Percentiles rank a stretch among this genome's conserved stretches.
phyloP scores from a whole-genome alignment of 2,329 filamentous ascomycete genomes.

The Cladosporium sp. region DNA sequence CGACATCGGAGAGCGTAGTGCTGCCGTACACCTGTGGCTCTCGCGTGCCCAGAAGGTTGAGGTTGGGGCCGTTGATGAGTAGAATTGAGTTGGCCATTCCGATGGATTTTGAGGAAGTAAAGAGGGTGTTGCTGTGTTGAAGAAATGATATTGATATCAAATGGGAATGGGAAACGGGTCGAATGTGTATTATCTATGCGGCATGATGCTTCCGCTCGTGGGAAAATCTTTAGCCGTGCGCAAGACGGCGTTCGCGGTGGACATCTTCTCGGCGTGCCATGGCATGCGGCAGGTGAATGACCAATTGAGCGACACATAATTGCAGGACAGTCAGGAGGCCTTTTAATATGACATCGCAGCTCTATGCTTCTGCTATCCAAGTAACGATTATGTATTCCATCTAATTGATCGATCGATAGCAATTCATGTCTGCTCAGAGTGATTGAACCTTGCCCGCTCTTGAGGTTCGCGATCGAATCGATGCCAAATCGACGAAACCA shows the following conservation, averaged over 20 bases:
- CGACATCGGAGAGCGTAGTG: conserved; percentile 66
- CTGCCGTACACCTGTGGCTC: conserved; percentile 73
- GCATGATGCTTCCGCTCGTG: not conserved
- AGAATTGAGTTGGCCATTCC: conserved; percentile 54
- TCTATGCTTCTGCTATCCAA: not conserved
- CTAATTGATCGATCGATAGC: not conserved
- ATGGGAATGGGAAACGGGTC: not conserved
- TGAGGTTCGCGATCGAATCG: not conserved
- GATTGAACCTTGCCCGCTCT: not conserved
- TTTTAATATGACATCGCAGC: not conserved
- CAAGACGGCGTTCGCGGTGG: not conserved
- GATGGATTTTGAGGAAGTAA: not conserved
- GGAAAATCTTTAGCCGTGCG: conserved; percentile 10
- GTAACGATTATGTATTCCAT: not conserved
- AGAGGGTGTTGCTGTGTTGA: not conserved
- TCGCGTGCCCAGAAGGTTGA: conserved; percentile 74
- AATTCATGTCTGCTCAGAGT: not conserved
- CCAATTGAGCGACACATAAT: not conserved
- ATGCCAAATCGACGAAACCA: not conserved
- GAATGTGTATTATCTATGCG: not conserved
- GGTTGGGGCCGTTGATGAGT: conserved; percentile 78
- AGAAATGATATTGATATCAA: not conserved
- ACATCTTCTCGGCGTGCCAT: not conserved
- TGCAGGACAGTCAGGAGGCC: not conserved
- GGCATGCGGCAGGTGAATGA: not conserved